Conservation (phyloP, 2,329 filamentous ascomycete species). For the Alternaria sp. region DNA sequence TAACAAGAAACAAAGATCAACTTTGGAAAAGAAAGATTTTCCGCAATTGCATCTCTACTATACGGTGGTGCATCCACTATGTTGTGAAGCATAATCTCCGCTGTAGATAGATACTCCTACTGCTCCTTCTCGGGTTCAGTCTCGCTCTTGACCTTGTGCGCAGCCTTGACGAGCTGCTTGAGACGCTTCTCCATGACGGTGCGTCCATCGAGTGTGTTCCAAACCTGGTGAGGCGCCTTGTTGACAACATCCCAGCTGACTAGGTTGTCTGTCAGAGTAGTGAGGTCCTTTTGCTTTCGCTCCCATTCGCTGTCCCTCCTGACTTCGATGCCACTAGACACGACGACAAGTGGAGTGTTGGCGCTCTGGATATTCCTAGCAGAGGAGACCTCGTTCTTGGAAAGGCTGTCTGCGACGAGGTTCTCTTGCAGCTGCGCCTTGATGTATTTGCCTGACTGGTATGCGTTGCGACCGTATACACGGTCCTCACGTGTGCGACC, state of each 20-base stretch:
- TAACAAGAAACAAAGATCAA: neutral
- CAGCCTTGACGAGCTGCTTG: conserved; percentile 68
- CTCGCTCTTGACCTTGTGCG: conserved; percentile 24
- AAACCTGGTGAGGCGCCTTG: conserved; percentile 85
- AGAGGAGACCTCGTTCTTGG: conserved; percentile 80
- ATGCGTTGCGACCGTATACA: conserved; percentile 80
- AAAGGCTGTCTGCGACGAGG: conserved; percentile 84
- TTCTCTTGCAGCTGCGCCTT: conserved; percentile 94
- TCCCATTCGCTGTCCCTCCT: conserved; percentile 77
- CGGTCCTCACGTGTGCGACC: conserved; percentile 84
- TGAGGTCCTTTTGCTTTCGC: conserved; percentile 84
- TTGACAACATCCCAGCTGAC: conserved; percentile 87
- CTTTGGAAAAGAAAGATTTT: neutral
- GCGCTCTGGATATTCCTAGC: conserved; percentile 80
- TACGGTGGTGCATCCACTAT: neutral
- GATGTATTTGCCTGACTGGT: conserved; percentile 83
- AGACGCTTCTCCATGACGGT: conserved; percentile 81
- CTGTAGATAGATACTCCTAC: neutral
- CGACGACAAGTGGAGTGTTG: conserved; percentile 78
- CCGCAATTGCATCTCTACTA: neutral
- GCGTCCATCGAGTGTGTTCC: conserved; percentile 77
- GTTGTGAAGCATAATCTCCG: neutral
- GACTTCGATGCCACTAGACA: conserved; percentile 81
- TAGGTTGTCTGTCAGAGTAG: conserved; percentile 79
- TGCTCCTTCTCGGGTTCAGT: conserved; percentile 3